These are phyloP conservation scores for Picochlorum sp. DNA, from an alignment of 139 green algal genomes.

Conservation along the genomic window DNA sequence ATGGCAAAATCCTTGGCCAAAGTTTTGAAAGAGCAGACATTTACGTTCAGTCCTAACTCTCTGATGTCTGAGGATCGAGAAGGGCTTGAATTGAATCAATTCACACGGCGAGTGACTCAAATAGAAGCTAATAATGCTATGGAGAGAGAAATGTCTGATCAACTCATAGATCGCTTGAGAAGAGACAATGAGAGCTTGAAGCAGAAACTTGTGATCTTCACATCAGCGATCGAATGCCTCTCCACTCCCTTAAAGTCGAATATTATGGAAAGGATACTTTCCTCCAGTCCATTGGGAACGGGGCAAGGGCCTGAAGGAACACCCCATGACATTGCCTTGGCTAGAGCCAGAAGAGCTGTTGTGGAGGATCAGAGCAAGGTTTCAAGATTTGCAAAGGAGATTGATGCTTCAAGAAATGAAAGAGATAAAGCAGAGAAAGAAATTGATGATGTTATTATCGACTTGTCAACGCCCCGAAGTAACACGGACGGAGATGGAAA, in stretches of 20 bases:
- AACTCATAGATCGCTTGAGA: constrained; percentile 21
- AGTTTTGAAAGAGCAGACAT: neutral
- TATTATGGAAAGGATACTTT: constrained; percentile 13
- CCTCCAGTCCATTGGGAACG: neutral
- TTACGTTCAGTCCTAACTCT: neutral
- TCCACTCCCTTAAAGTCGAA: constrained; percentile 14
- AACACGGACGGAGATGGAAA: too few species aligned
- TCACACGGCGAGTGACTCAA: constrained; percentile 28
- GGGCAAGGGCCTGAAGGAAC: constrained; percentile 28
- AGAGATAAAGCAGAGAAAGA: neutral
- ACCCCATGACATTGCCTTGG: constrained; percentile 36
- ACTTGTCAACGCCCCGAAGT: too few species aligned
- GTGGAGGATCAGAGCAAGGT: constrained; percentile 12
- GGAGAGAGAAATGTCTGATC: constrained; percentile 43
- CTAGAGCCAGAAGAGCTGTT: constrained; percentile 25
- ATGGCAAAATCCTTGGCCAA: neutral
- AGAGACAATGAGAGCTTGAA: constrained; percentile 30
- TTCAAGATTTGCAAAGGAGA: neutral
- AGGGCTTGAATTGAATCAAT: neutral
- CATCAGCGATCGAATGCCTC: constrained; percentile 10
- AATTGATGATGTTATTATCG: neutral
- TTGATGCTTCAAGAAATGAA: neutral
- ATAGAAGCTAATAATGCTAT: constrained; percentile 39
- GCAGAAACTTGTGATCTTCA: constrained; percentile 21
- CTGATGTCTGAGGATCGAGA: neutral